Evolutionary conservation across 768 basidiomycete species (phyloP), one percentile per base, ranked within the genome.

Genomic region (Amanita exitialis): DNA sequence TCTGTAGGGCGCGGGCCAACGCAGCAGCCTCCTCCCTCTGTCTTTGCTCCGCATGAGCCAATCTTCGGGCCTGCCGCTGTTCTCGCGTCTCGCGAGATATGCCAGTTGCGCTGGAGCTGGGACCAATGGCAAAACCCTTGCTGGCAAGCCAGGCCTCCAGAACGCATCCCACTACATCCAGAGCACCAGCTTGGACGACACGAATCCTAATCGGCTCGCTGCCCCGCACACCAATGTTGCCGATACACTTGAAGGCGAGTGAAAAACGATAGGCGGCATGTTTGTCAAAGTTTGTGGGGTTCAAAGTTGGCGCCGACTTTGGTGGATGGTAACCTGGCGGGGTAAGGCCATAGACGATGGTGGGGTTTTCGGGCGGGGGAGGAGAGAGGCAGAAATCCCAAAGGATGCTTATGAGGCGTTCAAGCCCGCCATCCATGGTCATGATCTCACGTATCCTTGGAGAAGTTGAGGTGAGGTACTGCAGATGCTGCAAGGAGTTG

Each of bases 371-470:
- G 38, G 86, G 87, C 0, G 84, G 84, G 1, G 90, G 87, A 1
- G 90, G 89, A 55, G 76, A 82, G 20, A 90, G 67, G 65, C 90
- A 92, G 59, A 90, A 90, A 55, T 93, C 89, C 60, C 87, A 87
- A 8, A 95, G 75, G 55, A 99, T 90, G 52, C 88, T 80, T 12
- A 98, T 88, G 27, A 99, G 83, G 12, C 95, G 85, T 63, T 99
- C 96, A 15, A 99, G 81, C 1, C 96, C 96, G 43, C 96, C 96
- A 61, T 98, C 95, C 78, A 88, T 84, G 25, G 93, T 95, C 79
- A 99, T 89, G 59, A 96, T 97, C 69, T 99, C 96, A 53, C 95
- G 85, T 69, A 99, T 98, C 49, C 93, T 83, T 1, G 96, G 94
- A 0, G 94, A 96, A 5, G 96, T 97, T 1, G 91, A 92, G 6